These are phyloP conservation scores for Epichloe brachyelytri DNA, from an alignment of 2,329 filamentous ascomycete genomes.

Conservation along the genomic window DNA sequence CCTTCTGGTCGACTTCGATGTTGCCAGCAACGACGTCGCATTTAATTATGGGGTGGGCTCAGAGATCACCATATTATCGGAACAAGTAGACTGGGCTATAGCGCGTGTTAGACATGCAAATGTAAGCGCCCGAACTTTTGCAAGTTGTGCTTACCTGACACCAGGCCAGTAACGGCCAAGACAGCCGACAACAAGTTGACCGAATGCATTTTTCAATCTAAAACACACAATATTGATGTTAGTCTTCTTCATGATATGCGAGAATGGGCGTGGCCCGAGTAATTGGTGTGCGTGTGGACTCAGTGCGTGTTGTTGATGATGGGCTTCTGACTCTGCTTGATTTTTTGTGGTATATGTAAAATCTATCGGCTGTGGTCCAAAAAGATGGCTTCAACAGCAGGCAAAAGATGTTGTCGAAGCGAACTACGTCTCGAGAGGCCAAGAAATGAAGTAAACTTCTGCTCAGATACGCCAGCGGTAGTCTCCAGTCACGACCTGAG, in stretches of 20 bases:
- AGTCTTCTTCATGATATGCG: neutral
- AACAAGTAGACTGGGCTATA: conserved; percentile 23
- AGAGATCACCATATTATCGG: conserved; percentile 47
- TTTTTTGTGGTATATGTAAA: conserved; percentile 6
- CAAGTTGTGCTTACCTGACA: conserved; percentile 26
- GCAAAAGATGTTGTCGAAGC: conserved; percentile 12
- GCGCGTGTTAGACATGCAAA: neutral
- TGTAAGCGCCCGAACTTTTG: no score
- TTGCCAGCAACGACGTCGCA: conserved; percentile 61
- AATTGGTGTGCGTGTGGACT: neutral
- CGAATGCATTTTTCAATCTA: conserved; percentile 33
- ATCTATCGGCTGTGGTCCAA: conserved; percentile 13
- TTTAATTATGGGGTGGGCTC: conserved; percentile 46
- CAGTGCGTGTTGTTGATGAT: neutral
- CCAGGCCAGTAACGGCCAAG: conserved; percentile 28
- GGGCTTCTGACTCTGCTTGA: conserved; percentile 10
- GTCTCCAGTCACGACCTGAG: conserved; percentile 5
- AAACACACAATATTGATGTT: neutral
- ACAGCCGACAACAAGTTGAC: conserved; percentile 31
- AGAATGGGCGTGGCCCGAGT: neutral
- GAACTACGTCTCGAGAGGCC: conserved; percentile 1
- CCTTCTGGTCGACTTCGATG: conserved; percentile 47
- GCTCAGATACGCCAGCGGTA: neutral
- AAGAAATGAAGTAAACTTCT: conserved; percentile 1
- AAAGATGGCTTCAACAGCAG: conserved; percentile 6